Percentiles rank a stretch among this genome's conserved stretches.
Evolutionary conservation across 2,329 filamentous ascomycete species (phyloP).

Genomic region (Penicillium polonicum): DNA sequence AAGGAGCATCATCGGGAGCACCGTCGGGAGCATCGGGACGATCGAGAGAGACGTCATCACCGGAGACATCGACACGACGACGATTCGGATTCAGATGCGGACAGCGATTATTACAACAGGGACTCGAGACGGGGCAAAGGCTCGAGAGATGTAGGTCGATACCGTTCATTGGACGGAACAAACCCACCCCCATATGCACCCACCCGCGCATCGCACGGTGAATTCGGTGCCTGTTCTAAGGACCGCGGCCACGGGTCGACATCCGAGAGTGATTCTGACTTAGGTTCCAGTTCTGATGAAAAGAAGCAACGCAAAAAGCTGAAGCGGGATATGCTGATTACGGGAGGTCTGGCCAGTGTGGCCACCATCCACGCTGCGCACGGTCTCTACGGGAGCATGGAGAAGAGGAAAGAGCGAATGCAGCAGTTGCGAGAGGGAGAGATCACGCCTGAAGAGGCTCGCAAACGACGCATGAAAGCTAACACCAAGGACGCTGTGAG

Average conservation of each 20-base stretch:
- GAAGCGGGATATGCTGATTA: conserved; percentile 65
- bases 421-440: conserved; percentile 62
- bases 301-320: conserved; percentile 63
- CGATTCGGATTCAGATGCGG: conserved; percentile 43
- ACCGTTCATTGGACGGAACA: conserved; percentile 28
- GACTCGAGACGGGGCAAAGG: conserved; percentile 33
- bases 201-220: conserved; percentile 23
- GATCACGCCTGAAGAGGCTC: conserved; percentile 61
- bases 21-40: conserved; percentile 16
- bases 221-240: conserved; percentile 9
- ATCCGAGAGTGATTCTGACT: conserved; percentile 49
- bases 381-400: conserved; percentile 62
- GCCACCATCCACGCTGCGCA: conserved; percentile 70
- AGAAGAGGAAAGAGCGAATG: conserved; percentile 61
- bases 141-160: conserved; percentile 48
- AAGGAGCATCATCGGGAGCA: conserved; percentile 6
- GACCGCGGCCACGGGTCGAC: conserved; percentile 12
- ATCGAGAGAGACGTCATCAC: conserved; percentile 32
- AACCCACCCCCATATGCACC: conserved; percentile 25
- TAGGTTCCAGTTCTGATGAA: conserved; percentile 61
- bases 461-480: conserved; percentile 62
- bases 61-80: conserved; percentile 28
- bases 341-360: conserved; percentile 64
- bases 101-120: conserved; percentile 36
- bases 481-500: conserved; percentile 65